Evolutionary conservation across 2,329 filamentous ascomycete species (phyloP), one percentile per base, ranked within the genome.

Genomic region (Sclerotiophoma versabilis): DNA sequence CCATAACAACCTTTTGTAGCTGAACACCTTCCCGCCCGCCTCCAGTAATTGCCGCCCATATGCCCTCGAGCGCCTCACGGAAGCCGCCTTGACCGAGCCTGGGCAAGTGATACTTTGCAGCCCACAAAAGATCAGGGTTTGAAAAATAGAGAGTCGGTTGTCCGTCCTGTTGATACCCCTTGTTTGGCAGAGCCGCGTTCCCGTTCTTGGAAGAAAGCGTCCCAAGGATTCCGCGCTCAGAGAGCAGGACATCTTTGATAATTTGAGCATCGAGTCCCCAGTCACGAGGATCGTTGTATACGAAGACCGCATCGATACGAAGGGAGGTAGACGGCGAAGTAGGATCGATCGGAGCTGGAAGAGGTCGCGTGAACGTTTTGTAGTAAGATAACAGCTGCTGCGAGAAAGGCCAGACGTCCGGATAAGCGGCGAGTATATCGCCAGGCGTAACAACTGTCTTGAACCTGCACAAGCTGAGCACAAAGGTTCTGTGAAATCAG

Each of bases 211-310:
- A 61, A 0, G 90, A 93, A 34, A 90, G 81, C 0, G 93, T 97
- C 22, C 93, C 95, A 4, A 96, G 72, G 51, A 91, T 85, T 15
- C 95, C 95, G n/a, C 82, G 67, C 15, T 85, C 81, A 0, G 93
- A 96, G 33, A 96, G 81, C 6, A 98, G 79, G 10, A 96, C 78
- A 74, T 99, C 95, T 48, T 89, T 76, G 52, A 98, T 89, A 64
- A 98, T 79, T 71, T 96, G 90, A 2, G 87, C 86, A 74, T 98
- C 93, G 9, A 97, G 83, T 0, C 90, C 92, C 95, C 95, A 99
- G 79, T 99, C 95, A 50, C 95, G 86, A 3, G 95, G 93, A 75
- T 98, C 95, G 73, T 96, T 96, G 82, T 93, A 97, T 6, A 97
- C 89, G 68, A 98, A 89, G 23, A 98, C 86, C 23, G 93, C 92